Evolutionary conservation across 768 basidiomycete species (phyloP).

Genomic region (Suillus sp.): DNA sequence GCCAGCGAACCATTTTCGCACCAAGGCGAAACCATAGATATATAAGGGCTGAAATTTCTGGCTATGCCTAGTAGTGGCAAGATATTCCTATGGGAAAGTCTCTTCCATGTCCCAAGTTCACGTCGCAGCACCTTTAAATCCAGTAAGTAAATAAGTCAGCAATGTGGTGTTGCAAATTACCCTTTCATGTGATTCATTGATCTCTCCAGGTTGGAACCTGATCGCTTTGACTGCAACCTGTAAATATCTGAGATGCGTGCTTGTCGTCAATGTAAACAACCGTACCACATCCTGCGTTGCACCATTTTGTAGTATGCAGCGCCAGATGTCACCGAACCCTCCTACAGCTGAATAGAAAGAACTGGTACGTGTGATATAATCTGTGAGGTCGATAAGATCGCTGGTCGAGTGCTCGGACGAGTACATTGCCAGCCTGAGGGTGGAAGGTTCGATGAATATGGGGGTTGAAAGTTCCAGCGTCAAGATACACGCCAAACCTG

Average conservation of each 20-base stretch:
- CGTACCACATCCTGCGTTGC: neutral
- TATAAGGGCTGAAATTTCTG: conserved; percentile 31
- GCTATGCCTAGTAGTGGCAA: conserved; percentile 34
- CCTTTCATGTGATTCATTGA: neutral
- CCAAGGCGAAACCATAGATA: conserved; percentile 39
- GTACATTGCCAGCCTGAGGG: neutral
- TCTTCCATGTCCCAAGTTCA: conserved; percentile 28
- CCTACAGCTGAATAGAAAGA: neutral
- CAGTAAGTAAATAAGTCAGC: neutral
- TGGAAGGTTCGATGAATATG: neutral
- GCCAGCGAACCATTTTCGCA: conserved; percentile 27
- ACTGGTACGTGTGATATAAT: neutral
- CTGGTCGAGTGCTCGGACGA: neutral
- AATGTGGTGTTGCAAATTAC: neutral
- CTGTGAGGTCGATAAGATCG: conserved; percentile 6
- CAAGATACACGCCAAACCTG: neutral
- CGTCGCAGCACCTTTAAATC: conserved; percentile 26
- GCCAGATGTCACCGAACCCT: conserved; percentile 11
- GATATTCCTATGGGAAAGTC: conserved; percentile 27
- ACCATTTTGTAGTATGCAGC: neutral
- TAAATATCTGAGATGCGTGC: neutral
- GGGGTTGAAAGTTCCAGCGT: conserved; percentile 4
- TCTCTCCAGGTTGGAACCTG: neutral
- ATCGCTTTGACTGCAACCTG: conserved; percentile 12
- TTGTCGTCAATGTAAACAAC: neutral